These are phyloP conservation scores for Trichophaea hybrida DNA, from an alignment of 2,329 filamentous ascomycete genomes.

Conservation along the genomic window DNA sequence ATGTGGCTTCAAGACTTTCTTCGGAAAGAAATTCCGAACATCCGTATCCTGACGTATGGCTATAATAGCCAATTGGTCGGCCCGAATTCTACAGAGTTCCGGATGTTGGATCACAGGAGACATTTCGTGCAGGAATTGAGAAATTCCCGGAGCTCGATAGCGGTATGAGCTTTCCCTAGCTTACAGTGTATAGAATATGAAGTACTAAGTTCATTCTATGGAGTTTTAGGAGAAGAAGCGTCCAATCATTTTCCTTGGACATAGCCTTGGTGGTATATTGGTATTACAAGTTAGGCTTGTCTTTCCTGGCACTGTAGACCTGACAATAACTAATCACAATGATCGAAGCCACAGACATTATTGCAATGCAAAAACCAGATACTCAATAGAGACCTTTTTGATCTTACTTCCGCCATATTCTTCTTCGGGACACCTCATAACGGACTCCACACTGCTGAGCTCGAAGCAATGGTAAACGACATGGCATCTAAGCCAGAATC, in stretches of 20 bases:
- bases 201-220: neutral
- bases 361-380: neutral
- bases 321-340: neutral
- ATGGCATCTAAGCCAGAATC: no score
- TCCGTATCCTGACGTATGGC: slow-evolving; percentile 1
- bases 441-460: neutral
- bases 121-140: neutral
- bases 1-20: slow-evolving; percentile 1
- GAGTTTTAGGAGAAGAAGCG: neutral
- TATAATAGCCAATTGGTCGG: neutral
- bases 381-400: neutral
- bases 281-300: neutral
- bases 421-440: slow-evolving; percentile 2
- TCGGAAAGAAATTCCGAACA: neutral
- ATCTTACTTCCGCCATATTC: neutral
- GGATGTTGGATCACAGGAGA: neutral
- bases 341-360: neutral
- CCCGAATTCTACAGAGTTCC: neutral
- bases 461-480: neutral
- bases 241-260: slow-evolving; percentile 3
- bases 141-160: neutral
- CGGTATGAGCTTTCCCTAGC: neutral
- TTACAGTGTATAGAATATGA: neutral
- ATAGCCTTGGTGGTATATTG: slow-evolving; percentile 4
- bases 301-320: no score